Percentiles rank a stretch among this genome's conserved stretches.
These are phyloP conservation scores for Cordyceps cateniannulata DNA, from an alignment of 2,329 filamentous ascomycete species.

Conservation along the genomic window DNA sequence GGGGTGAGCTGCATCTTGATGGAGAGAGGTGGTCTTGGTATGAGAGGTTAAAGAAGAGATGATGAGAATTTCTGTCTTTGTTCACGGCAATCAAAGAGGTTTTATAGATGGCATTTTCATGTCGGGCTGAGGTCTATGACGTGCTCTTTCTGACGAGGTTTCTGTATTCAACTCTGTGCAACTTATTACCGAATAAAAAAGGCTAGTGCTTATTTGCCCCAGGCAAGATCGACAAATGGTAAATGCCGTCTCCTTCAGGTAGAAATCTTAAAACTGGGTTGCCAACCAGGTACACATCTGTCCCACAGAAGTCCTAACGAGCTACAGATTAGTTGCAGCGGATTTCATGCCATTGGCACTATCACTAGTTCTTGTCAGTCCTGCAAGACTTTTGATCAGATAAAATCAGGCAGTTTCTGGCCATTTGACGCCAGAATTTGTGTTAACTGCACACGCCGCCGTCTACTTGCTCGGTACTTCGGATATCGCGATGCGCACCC, in stretches of 20 bases:
- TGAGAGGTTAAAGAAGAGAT: not conserved
- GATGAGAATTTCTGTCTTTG: not conserved
- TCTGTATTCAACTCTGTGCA: not conserved
- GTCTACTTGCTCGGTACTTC: not conserved
- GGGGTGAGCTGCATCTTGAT: constrained; percentile 1
- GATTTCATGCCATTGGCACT: not conserved
- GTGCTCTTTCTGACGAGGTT: not conserved
- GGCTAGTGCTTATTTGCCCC: constrained; percentile 3
- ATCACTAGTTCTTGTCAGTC: not conserved
- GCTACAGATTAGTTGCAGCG: not conserved
- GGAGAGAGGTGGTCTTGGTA: not conserved
- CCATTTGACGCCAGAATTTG: not conserved
- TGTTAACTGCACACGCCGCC: not conserved
- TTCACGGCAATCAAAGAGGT: not conserved
- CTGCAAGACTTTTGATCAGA: not conserved
- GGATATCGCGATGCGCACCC: no score
- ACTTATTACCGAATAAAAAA: not conserved
- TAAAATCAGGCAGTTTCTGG: not conserved
- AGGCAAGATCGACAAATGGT: not conserved
- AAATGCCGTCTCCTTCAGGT: not conserved
- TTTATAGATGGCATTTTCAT: not conserved
- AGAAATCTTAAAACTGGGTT: not conserved
- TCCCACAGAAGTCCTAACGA: not conserved
- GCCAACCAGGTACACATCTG: not conserved
- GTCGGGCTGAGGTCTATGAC: not conserved